phyloP scores from a whole-genome alignment of 495 filamentous ascomycete genomes.

The Aspergillus affinis region DNA sequence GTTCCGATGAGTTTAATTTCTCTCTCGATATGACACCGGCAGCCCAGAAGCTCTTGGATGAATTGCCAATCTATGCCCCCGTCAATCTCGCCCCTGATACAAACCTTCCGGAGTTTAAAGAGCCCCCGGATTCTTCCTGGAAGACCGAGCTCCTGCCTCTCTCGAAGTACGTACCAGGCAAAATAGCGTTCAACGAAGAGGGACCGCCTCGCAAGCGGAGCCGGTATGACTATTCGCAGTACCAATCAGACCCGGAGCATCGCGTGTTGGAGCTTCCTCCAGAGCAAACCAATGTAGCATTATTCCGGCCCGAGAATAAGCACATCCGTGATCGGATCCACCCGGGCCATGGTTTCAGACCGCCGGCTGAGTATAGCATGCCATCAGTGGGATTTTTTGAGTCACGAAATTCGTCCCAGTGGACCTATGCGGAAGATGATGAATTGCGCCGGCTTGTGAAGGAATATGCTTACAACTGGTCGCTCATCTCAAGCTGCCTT shows the following conservation, averaged over 20 bases:
- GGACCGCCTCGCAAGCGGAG: slow-evolving; percentile 72
- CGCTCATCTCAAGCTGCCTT: slow-evolving; percentile 79
- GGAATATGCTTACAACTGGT: slow-evolving; percentile 97
- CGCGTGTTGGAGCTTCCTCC: slow-evolving; percentile 57
- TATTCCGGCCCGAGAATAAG: slow-evolving; percentile 90
- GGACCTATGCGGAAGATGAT: slow-evolving; percentile 87
- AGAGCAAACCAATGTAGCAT: slow-evolving; percentile 73
- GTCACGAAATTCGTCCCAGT: slow-evolving; percentile 78
- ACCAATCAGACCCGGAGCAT: slow-evolving; percentile 62
- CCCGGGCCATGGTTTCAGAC: slow-evolving; percentile 87
- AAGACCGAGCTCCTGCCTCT: slow-evolving; percentile 76
- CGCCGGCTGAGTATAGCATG: slow-evolving; percentile 87
- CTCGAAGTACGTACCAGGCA: slow-evolving; percentile 81
- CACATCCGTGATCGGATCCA: slow-evolving; percentile 86
- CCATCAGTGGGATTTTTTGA: slow-evolving; percentile 89
- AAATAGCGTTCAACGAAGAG: slow-evolving; percentile 65
- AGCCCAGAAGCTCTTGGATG: slow-evolving; percentile 78
- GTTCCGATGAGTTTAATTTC: slow-evolving; percentile 80
- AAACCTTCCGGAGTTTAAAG: slow-evolving; percentile 53
- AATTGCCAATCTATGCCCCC: slow-evolving; percentile 77
- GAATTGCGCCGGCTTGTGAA: slow-evolving; percentile 79
- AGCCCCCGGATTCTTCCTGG: slow-evolving; percentile 68
- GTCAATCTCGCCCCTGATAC: slow-evolving; percentile 57
- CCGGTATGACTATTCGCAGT: slow-evolving; percentile 70
- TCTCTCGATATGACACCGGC: slow-evolving; percentile 70